Conservation (phyloP, 1,139 yeast genomes). For the Scheffersomyces cryptocercus region DNA sequence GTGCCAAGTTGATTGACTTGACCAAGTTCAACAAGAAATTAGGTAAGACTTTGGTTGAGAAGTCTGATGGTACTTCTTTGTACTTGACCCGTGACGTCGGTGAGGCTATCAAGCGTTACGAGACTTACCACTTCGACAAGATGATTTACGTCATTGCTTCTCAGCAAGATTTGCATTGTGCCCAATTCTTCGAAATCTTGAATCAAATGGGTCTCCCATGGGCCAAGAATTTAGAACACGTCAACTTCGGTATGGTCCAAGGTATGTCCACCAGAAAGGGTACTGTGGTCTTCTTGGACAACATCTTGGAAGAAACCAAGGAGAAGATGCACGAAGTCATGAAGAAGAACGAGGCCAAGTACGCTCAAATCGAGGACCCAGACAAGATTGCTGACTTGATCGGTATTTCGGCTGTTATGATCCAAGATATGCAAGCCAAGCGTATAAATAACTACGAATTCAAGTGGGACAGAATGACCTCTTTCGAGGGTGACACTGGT, state of each 20-base stretch:
- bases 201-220: conserved; percentile 91
- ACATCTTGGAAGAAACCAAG: conserved; percentile 90
- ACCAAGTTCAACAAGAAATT: conserved; percentile 85
- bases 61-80: conserved; percentile 93
- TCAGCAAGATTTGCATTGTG: conserved; percentile 93
- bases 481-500: conserved; percentile 99
- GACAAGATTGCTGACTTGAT: conserved; percentile 94
- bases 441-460: conserved; percentile 95
- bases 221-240: conserved; percentile 78
- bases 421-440: conserved; percentile 98
- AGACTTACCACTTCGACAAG: conserved; percentile 84
- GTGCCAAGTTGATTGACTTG: conserved; percentile 88
- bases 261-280: conserved; percentile 99
- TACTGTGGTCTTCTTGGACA: conserved; percentile 95
- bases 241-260: conserved; percentile 96
- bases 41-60: conserved; percentile 92
- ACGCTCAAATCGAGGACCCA: conserved; percentile 92
- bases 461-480: conserved; percentile 97
- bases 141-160: conserved; percentile 94
- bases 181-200: conserved; percentile 92
- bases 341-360: conserved; percentile 89
- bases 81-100: conserved; percentile 97
- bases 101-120: conserved; percentile 90
- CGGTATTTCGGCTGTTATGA: conserved; percentile 97
- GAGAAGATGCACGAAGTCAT: conserved; percentile 96